Evolutionary conservation across 805 yeast genomes (phyloP).

Genomic region (Metschnikowia picachoensis): DNA sequence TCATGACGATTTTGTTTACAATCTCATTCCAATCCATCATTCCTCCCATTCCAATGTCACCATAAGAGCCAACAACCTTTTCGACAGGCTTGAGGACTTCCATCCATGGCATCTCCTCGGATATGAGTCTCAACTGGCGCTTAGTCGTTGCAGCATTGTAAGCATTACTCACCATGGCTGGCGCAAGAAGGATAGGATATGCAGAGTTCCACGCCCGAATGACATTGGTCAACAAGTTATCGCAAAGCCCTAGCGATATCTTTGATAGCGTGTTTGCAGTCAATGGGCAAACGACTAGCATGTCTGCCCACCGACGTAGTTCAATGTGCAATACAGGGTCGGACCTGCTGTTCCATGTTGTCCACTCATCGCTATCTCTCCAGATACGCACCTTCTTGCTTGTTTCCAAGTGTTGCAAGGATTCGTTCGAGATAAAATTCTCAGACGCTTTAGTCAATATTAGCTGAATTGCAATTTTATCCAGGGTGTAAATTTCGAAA

Average conservation of each 20-base stretch:
- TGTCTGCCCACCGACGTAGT: slow-evolving; percentile 94
- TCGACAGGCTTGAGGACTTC: slow-evolving; percentile 93
- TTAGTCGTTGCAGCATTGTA: slow-evolving; percentile 87
- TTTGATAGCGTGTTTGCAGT: slow-evolving; percentile 92
- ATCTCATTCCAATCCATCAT: slow-evolving; percentile 98
- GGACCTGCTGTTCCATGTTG: slow-evolving; percentile 70
- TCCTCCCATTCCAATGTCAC: slow-evolving; percentile 99
- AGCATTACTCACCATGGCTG: slow-evolving; percentile 92
- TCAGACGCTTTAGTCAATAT: slow-evolving; percentile 53
- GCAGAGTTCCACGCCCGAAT: slow-evolving; percentile 94
- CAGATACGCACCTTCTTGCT: slow-evolving; percentile 47
- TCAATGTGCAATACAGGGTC: slow-evolving; percentile 96
- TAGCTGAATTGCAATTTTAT: slow-evolving; percentile 49
- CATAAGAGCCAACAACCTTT: slow-evolving; percentile 87
- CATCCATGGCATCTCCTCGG: slow-evolving; percentile 93
- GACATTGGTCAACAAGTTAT: slow-evolving; percentile 84
- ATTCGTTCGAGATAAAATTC: slow-evolving; percentile 47
- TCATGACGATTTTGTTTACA: slow-evolving; percentile 76
- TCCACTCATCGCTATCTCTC: slow-evolving; percentile 60
- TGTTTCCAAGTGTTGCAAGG: slow-evolving; percentile 34
- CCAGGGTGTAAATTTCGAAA: slow-evolving; percentile 48
- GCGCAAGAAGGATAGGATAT: slow-evolving; percentile 85
- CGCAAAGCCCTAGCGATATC: slow-evolving; percentile 87
- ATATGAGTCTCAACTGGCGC: slow-evolving; percentile 69
- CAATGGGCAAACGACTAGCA: slow-evolving; percentile 87